A percentile compares a stretch with the other conserved stretches of the same genome.
Conservation (phyloP, 2,329 filamentous ascomycete genomes). For the Clonostachys rosea region DNA sequence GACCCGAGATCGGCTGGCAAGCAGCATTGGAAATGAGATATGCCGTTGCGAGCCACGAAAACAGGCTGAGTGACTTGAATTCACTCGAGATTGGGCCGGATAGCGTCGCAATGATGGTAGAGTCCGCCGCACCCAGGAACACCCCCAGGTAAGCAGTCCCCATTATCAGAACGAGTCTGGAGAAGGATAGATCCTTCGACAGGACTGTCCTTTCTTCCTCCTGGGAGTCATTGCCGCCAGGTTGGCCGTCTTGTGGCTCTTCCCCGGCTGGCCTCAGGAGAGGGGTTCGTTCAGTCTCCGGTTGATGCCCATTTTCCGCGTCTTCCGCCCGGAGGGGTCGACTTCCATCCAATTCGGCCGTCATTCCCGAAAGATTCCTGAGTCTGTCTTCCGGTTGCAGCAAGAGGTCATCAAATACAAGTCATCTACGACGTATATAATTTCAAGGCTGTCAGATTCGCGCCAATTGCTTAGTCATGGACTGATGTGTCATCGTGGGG, state of each 20-base stretch:
- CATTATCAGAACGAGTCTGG: slow-evolving; percentile 48
- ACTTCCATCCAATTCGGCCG: background rate
- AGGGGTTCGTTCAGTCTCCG: background rate
- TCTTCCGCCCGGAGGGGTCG: background rate
- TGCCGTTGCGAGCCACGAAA: slow-evolving; percentile 84
- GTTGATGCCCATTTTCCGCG: background rate
- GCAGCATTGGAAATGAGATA: slow-evolving; percentile 88
- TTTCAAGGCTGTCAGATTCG: no score
- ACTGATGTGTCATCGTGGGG: no score
- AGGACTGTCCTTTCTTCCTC: slow-evolving; percentile 42
- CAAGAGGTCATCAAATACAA: no score
- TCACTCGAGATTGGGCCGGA: slow-evolving; percentile 78
- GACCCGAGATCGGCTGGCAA: slow-evolving; percentile 78
- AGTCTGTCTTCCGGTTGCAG: no score
- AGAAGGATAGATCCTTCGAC: slow-evolving; percentile 40
- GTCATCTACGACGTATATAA: no score
- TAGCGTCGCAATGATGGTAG: slow-evolving; percentile 81
- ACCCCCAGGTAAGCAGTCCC: slow-evolving; percentile 54
- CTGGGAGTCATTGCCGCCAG: slow-evolving; percentile 3
- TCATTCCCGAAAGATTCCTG: no score
- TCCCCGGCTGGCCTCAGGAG: background rate
- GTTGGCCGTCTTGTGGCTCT: background rate
- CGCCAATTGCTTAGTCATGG: no score
- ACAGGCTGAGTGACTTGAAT: slow-evolving; percentile 73
- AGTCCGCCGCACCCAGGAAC: slow-evolving; percentile 64